phyloP scores from a whole-genome alignment of 768 basidiomycete species.

The Kwoniella newhampshirensis region DNA sequence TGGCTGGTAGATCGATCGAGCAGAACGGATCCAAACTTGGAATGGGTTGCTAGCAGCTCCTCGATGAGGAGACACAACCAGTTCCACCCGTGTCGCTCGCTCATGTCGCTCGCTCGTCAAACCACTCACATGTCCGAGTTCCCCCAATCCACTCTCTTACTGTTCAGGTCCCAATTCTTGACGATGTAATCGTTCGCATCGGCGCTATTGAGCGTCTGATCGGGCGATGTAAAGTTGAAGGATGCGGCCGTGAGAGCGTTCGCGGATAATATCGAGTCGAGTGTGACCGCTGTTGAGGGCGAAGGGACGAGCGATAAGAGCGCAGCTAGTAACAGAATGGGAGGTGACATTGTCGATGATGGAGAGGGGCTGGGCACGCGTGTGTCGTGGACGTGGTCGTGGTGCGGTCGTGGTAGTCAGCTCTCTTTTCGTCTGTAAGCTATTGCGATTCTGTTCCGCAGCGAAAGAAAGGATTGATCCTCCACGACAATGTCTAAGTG shows the following conservation, averaged over 20 bases:
- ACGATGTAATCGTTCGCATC: constrained; percentile 28
- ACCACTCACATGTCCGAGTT: constrained; percentile 35
- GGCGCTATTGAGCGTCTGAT: constrained; percentile 29
- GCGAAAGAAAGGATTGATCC: too few species aligned
- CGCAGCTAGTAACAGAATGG: constrained; percentile 1
- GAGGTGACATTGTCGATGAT: neutral
- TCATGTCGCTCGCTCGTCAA: too few species aligned
- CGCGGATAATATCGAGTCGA: constrained; percentile 11
- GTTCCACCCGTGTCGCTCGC: too few species aligned
- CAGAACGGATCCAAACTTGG: too few species aligned
- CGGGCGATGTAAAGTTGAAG: constrained; percentile 30
- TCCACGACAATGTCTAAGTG: too few species aligned
- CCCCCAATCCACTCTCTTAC: constrained; percentile 33
- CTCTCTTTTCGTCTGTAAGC: too few species aligned
- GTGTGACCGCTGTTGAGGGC: neutral
- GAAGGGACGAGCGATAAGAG: neutral
- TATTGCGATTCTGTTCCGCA: too few species aligned
- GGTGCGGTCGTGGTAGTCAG: too few species aligned
- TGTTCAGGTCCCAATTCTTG: constrained; percentile 28
- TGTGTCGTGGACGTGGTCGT: too few species aligned
- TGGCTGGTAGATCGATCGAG: too few species aligned
- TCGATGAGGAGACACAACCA: too few species aligned
- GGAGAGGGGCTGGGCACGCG: neutral
- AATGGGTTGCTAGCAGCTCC: too few species aligned
- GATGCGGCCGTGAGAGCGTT: constrained; percentile 29